phyloP scores from a whole-genome alignment of 306 rosid genomes.

The Hylodesmum podocarpum region DNA sequence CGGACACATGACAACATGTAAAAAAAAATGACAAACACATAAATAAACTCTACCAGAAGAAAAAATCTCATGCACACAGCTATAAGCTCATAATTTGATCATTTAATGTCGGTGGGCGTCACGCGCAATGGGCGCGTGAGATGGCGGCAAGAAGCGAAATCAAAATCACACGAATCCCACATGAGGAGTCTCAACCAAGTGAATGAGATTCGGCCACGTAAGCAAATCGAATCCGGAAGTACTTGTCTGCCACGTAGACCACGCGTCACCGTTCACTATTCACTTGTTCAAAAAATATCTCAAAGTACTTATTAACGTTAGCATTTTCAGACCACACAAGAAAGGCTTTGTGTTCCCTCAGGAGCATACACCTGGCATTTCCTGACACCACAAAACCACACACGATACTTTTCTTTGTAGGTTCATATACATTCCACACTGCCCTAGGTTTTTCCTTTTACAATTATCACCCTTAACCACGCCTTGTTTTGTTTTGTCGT shows the following conservation, averaged over 20 bases:
- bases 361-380: conserved; percentile 48
- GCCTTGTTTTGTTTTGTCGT: not conserved
- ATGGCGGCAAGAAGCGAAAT: not conserved
- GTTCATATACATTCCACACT: not conserved
- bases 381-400: conserved; percentile 35
- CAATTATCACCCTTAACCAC: not conserved
- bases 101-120: no score
- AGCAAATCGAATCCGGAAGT: conserved; percentile 24
- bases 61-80: not conserved
- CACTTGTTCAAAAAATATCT: conserved; percentile 19
- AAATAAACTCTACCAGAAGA: not conserved
- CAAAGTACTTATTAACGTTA: not conserved
- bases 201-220: conserved; percentile 26
- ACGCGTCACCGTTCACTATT: not conserved
- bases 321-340: conserved; percentile 27
- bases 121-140: not conserved
- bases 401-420: not conserved
- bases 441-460: not conserved
- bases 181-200: not conserved
- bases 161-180: conserved; percentile 26
- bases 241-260: conserved; percentile 8
- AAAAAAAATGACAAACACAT: no score
- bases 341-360: conserved; percentile 28
- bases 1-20: no score
- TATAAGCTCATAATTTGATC: not conserved